Base-by-base conservation (phyloP, 169 alveolate species). In the Ichthyophthirius multifiliis region DNA sequence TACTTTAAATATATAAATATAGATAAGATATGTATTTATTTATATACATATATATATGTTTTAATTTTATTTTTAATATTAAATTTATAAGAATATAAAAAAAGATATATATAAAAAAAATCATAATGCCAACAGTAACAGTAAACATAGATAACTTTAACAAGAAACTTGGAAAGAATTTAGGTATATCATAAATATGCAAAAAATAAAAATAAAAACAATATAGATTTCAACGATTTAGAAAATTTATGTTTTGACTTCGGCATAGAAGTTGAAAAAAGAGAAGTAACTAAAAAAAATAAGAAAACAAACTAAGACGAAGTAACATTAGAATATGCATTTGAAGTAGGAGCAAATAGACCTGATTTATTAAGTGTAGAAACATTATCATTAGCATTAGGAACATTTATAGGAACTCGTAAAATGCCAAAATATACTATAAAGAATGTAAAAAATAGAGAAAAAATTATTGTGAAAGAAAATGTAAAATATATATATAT, bases 321-420 rank as follows among this genome's bases (percentile, higher is more conserved):
- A 75, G 76, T 75, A 63, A 65, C 82, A 7, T 75, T 74, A 23
- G 91, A 90, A 73, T 64, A 75, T 15, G 84, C 86, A 16, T 93
- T 93, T 35, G 96, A 93, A 83, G 92, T 90, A 3, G 93, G 92
- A 39, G 96, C 96, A 27, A 93, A 93, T 76, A 81, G 96, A 74
- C 91, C 91, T 71, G 96, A 93, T 76, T 74, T 93, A 30, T 78
- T 93, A n/a, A 86, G 94, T 46, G 64, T 89, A 18, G 96, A 93
- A 79, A 92, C 92, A 13, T 76, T 93, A 67, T 87, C 93, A 31
- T 73, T 81, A 35, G 93, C 94, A 12, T 65, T 93, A 7, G 83
- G 85, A 62, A 77, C 84, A 16, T 93, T 78, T 46, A 74, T 88
- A 13, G 90, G 90, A 75, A 16, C 79, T 39, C 75, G 67, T 16